Conservation (phyloP, 2,329 filamentous ascomycete genomes). For the Calonectria hongkongensis region DNA sequence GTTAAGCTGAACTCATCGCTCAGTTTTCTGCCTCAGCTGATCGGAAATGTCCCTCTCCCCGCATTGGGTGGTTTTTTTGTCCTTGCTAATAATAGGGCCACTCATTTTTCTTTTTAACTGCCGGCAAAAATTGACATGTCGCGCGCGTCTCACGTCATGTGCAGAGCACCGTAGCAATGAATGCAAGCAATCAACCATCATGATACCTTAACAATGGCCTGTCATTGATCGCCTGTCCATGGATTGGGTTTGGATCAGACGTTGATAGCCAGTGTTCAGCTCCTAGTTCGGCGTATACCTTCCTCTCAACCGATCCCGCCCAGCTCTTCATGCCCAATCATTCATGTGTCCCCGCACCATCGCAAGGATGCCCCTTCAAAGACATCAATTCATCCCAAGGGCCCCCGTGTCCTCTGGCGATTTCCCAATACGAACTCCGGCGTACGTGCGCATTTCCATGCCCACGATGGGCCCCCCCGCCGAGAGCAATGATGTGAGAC, state of each 20-base stretch:
- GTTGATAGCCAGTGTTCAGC: constrained; percentile 17
- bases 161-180: neutral
- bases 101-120: constrained; percentile 9
- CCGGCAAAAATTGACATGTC: constrained; percentile 43
- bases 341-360: constrained; percentile 3
- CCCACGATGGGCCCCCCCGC: neutral
- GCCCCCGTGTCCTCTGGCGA: constrained; percentile 12
- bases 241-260: neutral
- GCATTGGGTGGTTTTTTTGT: constrained; percentile 36
- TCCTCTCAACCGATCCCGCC: constrained; percentile 20
- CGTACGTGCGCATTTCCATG: neutral
- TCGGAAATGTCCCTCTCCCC: constrained; percentile 35
- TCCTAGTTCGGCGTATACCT: constrained; percentile 1
- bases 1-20: neutral
- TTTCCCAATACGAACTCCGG: constrained; percentile 30
- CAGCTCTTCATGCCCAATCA: constrained; percentile 32
- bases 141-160: constrained; percentile 42
- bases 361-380: constrained; percentile 23
- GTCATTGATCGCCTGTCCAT: neutral
- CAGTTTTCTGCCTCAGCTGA: constrained; percentile 24
- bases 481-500: neutral
- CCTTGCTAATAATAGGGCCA: constrained; percentile 49
- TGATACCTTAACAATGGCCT: constrained; percentile 24
- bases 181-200: constrained; percentile 13
- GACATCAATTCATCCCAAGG: constrained; percentile 16